Evolutionary conservation across 371 early-diverging fungal genomes (phyloP), one percentile per base, ranked within the genome.

Genomic region (Mortierella sp.): DNA sequence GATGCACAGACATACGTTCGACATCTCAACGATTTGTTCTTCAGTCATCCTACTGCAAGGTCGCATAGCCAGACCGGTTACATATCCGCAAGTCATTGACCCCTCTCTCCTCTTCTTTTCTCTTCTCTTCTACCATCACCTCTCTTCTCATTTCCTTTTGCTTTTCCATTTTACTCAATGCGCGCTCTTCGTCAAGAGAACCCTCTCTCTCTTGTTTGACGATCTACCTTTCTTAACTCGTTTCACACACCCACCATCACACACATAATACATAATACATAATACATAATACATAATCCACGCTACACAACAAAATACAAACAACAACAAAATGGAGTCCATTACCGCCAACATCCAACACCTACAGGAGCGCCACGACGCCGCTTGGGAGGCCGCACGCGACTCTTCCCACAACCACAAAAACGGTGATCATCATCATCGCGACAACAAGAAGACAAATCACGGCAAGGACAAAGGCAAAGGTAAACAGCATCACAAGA

Each of bases 341-440:
- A 16, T 63, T 24, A 12, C 14, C 55, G 27, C 70, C 18, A 70
- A 35, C 74, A 43, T 44, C 16, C 58, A 54, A 12, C 6, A 27
- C 24, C 32, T 78, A 2, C 75, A 75, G 56, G 65, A 70, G 46
- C 79, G 83, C 48, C 83, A 76, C n/a, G 82, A 51, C 0, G 63
- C 73, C 12, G 74, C 29, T 38, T 81, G 81, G 76, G 68, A 68
- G 46, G 75, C 79, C 43, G 63, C 58, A 74, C 54, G 44, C 49
- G 49, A 32, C 6, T 16, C 24, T 18, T 55, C 38, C 16, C 16
- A n/a, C 55, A 41, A 38, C 41, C 35, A 65, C 35, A 63, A 38
- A 14, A 10, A 32, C 21, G 41, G 24, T 10, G 63, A 35, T 18
- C 27, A 16, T 5, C 60, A 32, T 14, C 60, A 60, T 41, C 41